Conservation (phyloP, 257 asterid species). For the Solanum arcanum region DNA sequence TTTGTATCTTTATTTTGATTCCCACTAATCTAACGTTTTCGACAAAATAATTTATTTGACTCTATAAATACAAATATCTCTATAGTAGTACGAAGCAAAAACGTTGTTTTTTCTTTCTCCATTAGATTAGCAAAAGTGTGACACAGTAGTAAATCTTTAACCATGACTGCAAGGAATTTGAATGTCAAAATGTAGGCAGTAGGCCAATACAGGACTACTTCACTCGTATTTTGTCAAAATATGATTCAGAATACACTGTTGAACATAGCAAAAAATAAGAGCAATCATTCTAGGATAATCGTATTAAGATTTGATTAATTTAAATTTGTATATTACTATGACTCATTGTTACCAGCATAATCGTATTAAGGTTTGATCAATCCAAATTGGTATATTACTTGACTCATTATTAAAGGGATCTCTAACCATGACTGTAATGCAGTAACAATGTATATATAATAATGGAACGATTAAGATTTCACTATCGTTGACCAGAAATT, state of each 20-base stretch:
- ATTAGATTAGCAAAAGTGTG: no score
- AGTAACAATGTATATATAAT: neutral
- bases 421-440: neutral
- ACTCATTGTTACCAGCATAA: neutral
- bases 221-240: neutral
- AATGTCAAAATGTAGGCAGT: neutral
- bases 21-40: neutral
- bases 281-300: neutral
- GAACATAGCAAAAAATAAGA: neutral
- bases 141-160: neutral
- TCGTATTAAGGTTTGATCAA: neutral
- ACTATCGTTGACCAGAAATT: neutral
- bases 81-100: neutral
- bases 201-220: neutral
- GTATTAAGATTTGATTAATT: neutral
- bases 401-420: neutral
- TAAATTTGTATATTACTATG: rapidly evolving
- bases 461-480: neutral
- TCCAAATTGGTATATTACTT: neutral
- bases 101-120: neutral
- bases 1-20: neutral
- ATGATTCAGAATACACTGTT: neutral
- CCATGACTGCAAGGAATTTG: neutral
- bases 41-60: neutral
- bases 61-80: neutral